Conservation (phyloP, 2,329 filamentous ascomycete species). For the Sarocladium strictum region DNA sequence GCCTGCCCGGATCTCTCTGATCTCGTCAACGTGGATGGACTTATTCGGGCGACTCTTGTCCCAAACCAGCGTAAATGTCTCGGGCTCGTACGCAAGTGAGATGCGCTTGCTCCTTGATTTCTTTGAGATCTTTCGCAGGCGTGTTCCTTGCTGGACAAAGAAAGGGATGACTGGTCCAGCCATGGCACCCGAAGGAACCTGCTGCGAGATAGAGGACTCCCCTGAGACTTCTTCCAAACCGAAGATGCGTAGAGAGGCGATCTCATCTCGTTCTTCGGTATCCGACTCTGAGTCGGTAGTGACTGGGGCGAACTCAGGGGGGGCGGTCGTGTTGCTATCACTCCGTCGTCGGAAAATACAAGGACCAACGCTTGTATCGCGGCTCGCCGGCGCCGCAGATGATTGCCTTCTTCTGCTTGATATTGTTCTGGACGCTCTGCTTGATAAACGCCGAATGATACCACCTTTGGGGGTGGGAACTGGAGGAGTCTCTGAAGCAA, state of each 20-base stretch:
- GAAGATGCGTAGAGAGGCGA: slow-evolving; percentile 25
- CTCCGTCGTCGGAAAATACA: slow-evolving; percentile 82
- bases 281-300: slow-evolving; percentile 53
- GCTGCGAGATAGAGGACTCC: slow-evolving; percentile 17
- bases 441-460: slow-evolving; percentile 80
- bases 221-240: slow-evolving; percentile 16
- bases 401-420: slow-evolving; percentile 66
- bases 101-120: slow-evolving; percentile 71
- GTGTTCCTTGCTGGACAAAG: slow-evolving; percentile 70
- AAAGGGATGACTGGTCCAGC: slow-evolving; percentile 71
- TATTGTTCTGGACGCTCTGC: slow-evolving; percentile 65
- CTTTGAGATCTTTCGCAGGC: slow-evolving; percentile 77
- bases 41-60: slow-evolving; percentile 73
- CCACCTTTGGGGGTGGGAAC: slow-evolving; percentile 29
- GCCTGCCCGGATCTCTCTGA: slow-evolving; percentile 81
- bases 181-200: slow-evolving; percentile 42
- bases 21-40: slow-evolving; percentile 89
- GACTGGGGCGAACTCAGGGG: slow-evolving; percentile 38
- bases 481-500: slow-evolving; percentile 41
- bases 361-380: slow-evolving; percentile 84
- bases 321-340: slow-evolving; percentile 74
- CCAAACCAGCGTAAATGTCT: slow-evolving; percentile 84
- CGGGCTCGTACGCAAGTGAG: slow-evolving; percentile 66
- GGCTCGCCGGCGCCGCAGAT: slow-evolving; percentile 64
- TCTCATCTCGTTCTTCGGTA: slow-evolving; percentile 43